Conservation (phyloP, 2,329 filamentous ascomycete species). For the Didymella pinodella region DNA sequence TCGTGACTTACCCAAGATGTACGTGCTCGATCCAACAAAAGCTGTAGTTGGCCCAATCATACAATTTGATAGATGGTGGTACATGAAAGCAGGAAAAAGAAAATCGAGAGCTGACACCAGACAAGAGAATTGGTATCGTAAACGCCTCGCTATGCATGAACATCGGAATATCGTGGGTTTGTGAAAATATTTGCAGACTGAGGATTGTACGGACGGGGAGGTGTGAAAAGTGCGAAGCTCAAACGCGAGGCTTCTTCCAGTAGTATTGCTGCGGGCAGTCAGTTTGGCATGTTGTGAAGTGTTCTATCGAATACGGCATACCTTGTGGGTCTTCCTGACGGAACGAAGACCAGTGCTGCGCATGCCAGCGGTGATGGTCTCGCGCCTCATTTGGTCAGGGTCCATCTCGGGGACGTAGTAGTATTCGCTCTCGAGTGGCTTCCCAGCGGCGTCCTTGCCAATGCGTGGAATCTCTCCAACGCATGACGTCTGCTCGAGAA, state of each 20-base stretch:
- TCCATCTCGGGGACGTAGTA: constrained; percentile 95
- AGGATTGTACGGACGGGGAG: neutral
- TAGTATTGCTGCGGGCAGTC: constrained; percentile 68
- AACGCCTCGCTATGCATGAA: constrained; percentile 52
- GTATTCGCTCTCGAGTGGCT: constrained; percentile 92
- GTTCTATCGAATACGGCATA: constrained; percentile 55
- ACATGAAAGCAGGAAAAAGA: constrained; percentile 22
- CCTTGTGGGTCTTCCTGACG: constrained; percentile 97
- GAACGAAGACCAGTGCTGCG: constrained; percentile 87
- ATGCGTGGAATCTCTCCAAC: constrained; percentile 88
- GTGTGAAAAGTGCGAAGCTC: constrained; percentile 9
- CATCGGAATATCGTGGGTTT: constrained; percentile 24
- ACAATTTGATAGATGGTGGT: constrained; percentile 32
- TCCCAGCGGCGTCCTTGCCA: constrained; percentile 95
- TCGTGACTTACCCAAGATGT: constrained; percentile 5
- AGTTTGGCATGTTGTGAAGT: constrained; percentile 9
- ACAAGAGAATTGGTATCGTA: constrained; percentile 41
- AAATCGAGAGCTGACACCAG: constrained; percentile 24
- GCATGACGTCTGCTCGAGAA: constrained; percentile 78
- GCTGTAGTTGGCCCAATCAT: constrained; percentile 12
- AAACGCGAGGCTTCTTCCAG: constrained; percentile 68
- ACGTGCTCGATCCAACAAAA: constrained; percentile 13
- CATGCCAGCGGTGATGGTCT: constrained; percentile 84
- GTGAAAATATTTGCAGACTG: neutral
- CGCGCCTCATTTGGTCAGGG: constrained; percentile 76